Base-by-base conservation (phyloP, 805 yeast species). In the Teunomyces stri region DNA sequence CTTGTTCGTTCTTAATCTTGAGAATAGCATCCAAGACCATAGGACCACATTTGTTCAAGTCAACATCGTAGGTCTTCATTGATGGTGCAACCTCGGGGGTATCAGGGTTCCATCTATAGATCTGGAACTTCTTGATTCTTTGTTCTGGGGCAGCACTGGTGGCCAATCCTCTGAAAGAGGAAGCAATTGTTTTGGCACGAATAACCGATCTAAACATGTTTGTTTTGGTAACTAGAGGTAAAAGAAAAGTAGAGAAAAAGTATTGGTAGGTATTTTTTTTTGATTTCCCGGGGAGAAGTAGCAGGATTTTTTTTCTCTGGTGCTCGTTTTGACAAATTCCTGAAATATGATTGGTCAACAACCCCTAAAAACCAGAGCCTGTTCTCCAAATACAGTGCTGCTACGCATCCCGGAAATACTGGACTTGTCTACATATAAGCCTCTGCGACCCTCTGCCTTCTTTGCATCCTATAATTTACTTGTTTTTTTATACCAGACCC, bases 31-130 rank as follows among this genome's bases (percentile, higher is more conserved):
- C 99, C 63, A 94, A 78, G 44, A 94, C 87, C 99, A 94, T 94
- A 48, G 99, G 99, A 54, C 99, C 99, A 74, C 96, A 89, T 44
- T 84, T 74, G 73, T 90, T 86, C 68, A 94, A 80, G 69, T 94
- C 96, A 43, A 94, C 78, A 57, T 88, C 78, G 74, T 87, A 94
- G 53, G 80, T 78, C 72, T 89, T 85, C 81, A 94, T 79, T 55
- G 77, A 75, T 50, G 99, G 99, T 78, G 91, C 89, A 57, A 81
- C 84, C 57, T 88, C 90, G 44, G 99, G 99, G 44, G 89, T 82
- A 67, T 94, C 99, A 47, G 99, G 99, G 63, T 87, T 87, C 99
- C 99, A 94, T 75, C 99, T 84, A 80, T 94, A 94, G 61, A 94
- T 84, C 66, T 91, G 88, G 72, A 94, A 91, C 28, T 84, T 81